Base-by-base conservation (phyloP, 208 protist genomes). In the Vickermania spadyakhi region DNA sequence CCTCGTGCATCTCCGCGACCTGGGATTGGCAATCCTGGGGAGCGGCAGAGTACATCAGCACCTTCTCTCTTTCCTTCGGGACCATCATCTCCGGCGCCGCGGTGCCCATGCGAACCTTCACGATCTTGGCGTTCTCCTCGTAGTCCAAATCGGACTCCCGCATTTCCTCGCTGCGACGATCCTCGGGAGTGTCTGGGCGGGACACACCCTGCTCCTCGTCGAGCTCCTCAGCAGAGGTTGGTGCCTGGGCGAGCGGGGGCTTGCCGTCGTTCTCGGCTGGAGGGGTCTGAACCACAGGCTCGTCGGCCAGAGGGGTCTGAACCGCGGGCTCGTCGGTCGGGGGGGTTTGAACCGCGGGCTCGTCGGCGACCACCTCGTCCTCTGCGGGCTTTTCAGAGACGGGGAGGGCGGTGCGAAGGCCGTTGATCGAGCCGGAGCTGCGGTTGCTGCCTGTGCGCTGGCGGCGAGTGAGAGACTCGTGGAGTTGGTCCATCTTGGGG, bases 391-490 rank as follows among this genome's bases (percentile, higher is more conserved):
- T 45, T 18, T 27, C 51, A 22, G n/a, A 11, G 7, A 55, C 51
- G 25, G 51, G 51, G 51, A 55, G 51, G 13, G 51, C 51, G 25
- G 51, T 28, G 11, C 21, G 5, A 7, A 55, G 51, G 51, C 51
- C 51, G 51, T 27, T 7, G 51, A 18, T 23, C 5, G 51, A 55
- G 51, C 25, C 25, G 11, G 25, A 27, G 51, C 51, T 55, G 51
- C 21, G 21, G 25, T 55, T 55, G 51, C 51, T 55, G 21, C 51
- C 26, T 7, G 51, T 27, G 26, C 51, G 51, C 25, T 55, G 51
- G 21, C 51, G 51, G 13, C 51, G 51, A 11, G 51, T 55, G 51
- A 55, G 51, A 23, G 51, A 55, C 21, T 55, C 51, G 51, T 27
- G 5, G 51, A 55, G 51, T 5, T 45, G 36, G 36, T 45, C 36